Percentiles rank a stretch among this genome's conserved stretches.
These are phyloP conservation scores for Syncephalastrum contaminatum DNA, from an alignment of 371 early-diverging fungal genomes.

Conservation along the genomic window DNA sequence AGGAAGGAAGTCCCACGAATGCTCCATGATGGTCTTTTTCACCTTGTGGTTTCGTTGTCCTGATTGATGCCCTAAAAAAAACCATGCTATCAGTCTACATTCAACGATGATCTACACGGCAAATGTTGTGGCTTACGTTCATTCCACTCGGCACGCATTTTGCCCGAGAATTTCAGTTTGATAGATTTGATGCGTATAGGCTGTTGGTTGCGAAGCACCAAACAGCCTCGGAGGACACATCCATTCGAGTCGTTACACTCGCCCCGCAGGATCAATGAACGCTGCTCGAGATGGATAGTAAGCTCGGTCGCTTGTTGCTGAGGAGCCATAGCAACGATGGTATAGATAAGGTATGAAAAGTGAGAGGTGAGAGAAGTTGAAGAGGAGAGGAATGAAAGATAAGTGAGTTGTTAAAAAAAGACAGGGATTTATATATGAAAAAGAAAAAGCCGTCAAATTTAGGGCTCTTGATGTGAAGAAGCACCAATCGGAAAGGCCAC, in stretches of 20 bases:
- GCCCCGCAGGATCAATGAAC: constrained; percentile 12
- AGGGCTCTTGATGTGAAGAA: no score
- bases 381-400: background rate
- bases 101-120: background rate
- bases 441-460: no score
- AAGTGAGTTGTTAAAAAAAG: no score
- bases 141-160: constrained; percentile 13
- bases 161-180: constrained; percentile 10
- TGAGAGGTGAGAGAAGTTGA: background rate
- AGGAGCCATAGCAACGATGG: no score
- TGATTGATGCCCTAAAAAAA: no score
- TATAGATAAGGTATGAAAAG: no score
- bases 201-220: constrained; percentile 4
- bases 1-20: constrained; percentile 32
- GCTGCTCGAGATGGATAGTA: constrained; percentile 11
- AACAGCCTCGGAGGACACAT: constrained; percentile 6
- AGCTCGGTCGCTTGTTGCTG: background rate
- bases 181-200: constrained; percentile 6
- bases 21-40: constrained; percentile 14
- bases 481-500: no score
- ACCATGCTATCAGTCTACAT: background rate
- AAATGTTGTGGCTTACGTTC: constrained; percentile 11
- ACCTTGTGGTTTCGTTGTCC: constrained; percentile 18
- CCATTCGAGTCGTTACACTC: constrained; percentile 5
- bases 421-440: no score